Conservation (phyloP, 345 rosid genomes). For the Eucalyptus melliodora region DNA sequence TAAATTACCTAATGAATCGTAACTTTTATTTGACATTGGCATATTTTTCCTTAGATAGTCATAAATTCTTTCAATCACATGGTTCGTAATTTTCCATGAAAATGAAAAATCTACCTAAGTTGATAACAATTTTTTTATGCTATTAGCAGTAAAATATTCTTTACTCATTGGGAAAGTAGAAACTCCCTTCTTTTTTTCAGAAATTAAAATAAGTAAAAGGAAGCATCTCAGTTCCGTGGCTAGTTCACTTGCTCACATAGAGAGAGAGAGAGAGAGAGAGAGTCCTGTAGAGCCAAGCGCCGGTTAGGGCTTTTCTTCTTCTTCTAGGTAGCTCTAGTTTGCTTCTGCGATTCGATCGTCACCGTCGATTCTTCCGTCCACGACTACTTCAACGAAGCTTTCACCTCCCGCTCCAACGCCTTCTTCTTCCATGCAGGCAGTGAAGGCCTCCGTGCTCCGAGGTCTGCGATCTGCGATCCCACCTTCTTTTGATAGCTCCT, state of each 20-base stretch:
- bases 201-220: too few species aligned
- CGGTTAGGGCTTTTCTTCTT: neutral
- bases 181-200: too few species aligned
- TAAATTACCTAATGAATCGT: accelerated
- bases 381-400: constrained; percentile 47
- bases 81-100: too few species aligned
- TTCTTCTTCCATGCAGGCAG: constrained; percentile 84
- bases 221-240: too few species aligned
- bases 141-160: too few species aligned
- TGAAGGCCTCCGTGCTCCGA: constrained; percentile 82
- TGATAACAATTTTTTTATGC: too few species aligned
- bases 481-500: neutral
- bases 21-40: too few species aligned
- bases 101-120: too few species aligned
- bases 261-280: neutral
- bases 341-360: neutral
- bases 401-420: constrained; percentile 39
- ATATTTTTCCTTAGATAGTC: too few species aligned
- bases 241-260: too few species aligned
- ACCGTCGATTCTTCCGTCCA: constrained; percentile 47
- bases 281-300: neutral
- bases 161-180: too few species aligned
- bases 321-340: neutral
- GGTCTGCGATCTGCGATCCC: constrained; percentile 16
- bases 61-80: too few species aligned